Percentiles rank a stretch among this genome's conserved stretches.
Evolutionary conservation across 331 rosid species (phyloP).

Genomic region (Quercus lobata): DNA sequence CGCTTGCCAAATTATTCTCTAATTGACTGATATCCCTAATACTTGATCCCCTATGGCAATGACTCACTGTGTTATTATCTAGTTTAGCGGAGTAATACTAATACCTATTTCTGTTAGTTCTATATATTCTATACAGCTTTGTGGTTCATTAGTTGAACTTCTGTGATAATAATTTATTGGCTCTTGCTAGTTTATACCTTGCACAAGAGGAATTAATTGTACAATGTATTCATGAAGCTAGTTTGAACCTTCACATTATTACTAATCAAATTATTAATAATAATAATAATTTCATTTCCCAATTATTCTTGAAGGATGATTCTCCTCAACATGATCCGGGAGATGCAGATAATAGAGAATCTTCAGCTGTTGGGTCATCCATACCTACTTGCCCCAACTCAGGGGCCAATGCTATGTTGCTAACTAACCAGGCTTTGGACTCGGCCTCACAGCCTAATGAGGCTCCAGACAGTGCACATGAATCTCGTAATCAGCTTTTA

Average conservation of each 20-base stretch:
- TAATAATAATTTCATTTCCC: background rate
- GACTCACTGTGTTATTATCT: background rate
- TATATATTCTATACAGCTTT: background rate
- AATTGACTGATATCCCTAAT: background rate
- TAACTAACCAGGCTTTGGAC: background rate
- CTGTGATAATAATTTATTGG: background rate
- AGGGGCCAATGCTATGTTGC: background rate
- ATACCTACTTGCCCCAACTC: background rate
- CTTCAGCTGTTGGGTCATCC: slow-evolving; percentile 14
- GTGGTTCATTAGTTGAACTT: background rate
- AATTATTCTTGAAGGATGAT: background rate
- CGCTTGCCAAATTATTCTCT: background rate
- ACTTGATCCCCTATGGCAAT: background rate
- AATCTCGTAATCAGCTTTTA: slow-evolving; percentile 5
- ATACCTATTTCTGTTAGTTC: background rate
- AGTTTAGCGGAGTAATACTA: background rate
- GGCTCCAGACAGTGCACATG: background rate
- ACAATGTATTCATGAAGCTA: background rate
- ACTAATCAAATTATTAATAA: too few relatives aligned
- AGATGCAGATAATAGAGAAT: background rate
- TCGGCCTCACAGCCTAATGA: background rate
- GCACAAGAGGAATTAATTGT: background rate
- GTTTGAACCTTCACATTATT: background rate
- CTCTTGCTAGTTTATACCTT: background rate
- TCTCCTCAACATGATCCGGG: background rate